Conservation (phyloP, 306 rosid species). For the Vigna radiata region DNA sequence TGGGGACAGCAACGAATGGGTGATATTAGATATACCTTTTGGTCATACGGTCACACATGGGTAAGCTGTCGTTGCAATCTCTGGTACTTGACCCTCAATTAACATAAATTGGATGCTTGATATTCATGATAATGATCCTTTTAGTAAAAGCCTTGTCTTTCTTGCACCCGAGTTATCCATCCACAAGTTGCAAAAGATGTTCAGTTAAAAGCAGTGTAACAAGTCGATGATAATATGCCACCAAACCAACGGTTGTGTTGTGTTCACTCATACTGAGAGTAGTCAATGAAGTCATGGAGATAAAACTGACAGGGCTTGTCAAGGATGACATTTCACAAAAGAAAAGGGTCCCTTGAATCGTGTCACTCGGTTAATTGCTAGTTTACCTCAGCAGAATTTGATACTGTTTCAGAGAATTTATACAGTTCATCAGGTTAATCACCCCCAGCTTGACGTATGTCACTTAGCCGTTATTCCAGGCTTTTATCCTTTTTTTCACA, state of each 20-base stretch:
- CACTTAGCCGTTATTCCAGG: conserved; percentile 47
- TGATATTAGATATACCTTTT: conserved; percentile 57
- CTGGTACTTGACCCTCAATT: conserved; percentile 39
- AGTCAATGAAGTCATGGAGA: conserved; percentile 39
- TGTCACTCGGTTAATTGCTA: conserved; percentile 47
- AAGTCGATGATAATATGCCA: conserved; percentile 16
- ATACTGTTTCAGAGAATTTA: conserved; percentile 60
- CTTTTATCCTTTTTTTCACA: conserved; percentile 37
- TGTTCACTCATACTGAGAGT: conserved; percentile 32
- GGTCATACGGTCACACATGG: conserved; percentile 61
- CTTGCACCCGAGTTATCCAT: background rate
- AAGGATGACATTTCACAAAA: conserved; percentile 47
- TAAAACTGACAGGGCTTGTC: conserved; percentile 47
- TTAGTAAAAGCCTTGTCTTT: background rate
- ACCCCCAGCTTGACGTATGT: conserved; percentile 43
- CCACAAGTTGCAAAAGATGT: conserved; percentile 41
- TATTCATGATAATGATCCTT: conserved; percentile 41
- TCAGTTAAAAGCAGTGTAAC: conserved; percentile 1
- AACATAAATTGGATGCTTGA: conserved; percentile 43
- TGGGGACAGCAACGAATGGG: conserved; percentile 87
- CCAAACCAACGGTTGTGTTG: conserved; percentile 39
- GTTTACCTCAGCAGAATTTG: conserved; percentile 56
- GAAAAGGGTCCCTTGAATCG: conserved; percentile 34
- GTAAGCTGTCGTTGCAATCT: conserved; percentile 49
- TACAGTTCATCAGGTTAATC: conserved; percentile 36